Conservation (phyloP, 257 asterid species). For the Petunia secreta region DNA sequence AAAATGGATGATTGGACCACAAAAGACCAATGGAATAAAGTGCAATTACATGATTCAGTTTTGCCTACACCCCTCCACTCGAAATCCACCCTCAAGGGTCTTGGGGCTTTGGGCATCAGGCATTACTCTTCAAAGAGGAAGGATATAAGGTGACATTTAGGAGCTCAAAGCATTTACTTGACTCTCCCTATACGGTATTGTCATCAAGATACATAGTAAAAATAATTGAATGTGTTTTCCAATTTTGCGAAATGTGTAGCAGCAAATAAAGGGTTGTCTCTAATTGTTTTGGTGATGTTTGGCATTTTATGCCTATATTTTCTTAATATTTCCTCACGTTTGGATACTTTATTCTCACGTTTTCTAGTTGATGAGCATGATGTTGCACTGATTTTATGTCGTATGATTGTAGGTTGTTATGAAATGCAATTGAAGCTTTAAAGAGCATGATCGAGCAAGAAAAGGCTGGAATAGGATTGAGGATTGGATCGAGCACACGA, state of each 20-base stretch:
- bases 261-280: constrained; percentile 27
- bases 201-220: constrained; percentile 17
- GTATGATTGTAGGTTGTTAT: no score
- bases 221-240: background rate
- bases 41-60: constrained; percentile 15
- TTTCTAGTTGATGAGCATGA: no score
- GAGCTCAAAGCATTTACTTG: constrained; percentile 61
- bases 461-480: no score
- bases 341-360: no score
- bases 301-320: no score
- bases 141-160: constrained; percentile 40
- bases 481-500: no score
- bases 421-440: no score
- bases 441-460: no score
- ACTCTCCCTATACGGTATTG: constrained; percentile 44
- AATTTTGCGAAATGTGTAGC: background rate
- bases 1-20: constrained; percentile 40
- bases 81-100: constrained; percentile 27
- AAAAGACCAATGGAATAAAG: constrained; percentile 36
- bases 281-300: background rate
- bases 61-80: constrained; percentile 20
- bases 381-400: no score
- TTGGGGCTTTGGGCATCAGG: constrained; percentile 33
- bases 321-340: no score
- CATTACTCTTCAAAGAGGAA: constrained; percentile 26